These are phyloP conservation scores for Fusarium devonianum DNA, from an alignment of 2,329 filamentous ascomycete species.

Conservation along the genomic window DNA sequence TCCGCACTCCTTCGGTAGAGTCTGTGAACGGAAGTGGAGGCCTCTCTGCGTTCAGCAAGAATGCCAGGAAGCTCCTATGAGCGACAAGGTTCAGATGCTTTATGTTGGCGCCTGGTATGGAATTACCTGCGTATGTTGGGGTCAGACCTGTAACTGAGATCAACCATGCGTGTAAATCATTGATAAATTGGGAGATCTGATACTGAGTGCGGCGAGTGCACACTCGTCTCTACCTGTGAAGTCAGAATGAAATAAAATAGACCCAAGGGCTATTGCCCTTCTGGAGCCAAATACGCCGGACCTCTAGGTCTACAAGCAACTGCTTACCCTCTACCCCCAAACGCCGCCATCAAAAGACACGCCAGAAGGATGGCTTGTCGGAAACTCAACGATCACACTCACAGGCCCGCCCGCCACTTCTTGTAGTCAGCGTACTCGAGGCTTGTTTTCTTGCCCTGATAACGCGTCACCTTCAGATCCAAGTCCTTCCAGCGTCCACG, in stretches of 20 bases:
- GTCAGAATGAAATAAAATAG: constrained; percentile 17
- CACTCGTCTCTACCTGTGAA: constrained; percentile 30
- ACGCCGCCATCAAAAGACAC: not conserved
- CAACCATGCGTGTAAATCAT: constrained; percentile 25
- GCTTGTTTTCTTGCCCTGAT: constrained; percentile 82
- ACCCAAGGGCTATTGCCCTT: constrained; percentile 12
- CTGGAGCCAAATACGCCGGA: constrained; percentile 35
- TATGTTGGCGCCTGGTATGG: too few species aligned
- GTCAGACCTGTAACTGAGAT: constrained; percentile 23
- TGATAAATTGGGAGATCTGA: constrained; percentile 21
- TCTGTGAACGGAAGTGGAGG: too few species aligned
- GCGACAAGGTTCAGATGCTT: too few species aligned
- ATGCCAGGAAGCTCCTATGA: too few species aligned
- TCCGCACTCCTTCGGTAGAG: too few species aligned
- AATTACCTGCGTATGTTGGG: not conserved
- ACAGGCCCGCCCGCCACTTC: constrained; percentile 79
- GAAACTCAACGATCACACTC: constrained; percentile 15
- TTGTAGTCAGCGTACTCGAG: constrained; percentile 77
- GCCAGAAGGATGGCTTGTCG: not conserved
- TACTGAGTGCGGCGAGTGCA: constrained; percentile 17
- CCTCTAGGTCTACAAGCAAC: constrained; percentile 40
- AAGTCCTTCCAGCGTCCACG: constrained; percentile 81
- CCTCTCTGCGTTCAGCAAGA: too few species aligned
- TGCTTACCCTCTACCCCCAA: constrained; percentile 32
- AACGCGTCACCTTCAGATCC: constrained; percentile 79